Percentiles rank a stretch among this genome's conserved stretches.
phyloP scores from a whole-genome alignment of 768 basidiomycete species.

The Pisolithus tinctorius region DNA sequence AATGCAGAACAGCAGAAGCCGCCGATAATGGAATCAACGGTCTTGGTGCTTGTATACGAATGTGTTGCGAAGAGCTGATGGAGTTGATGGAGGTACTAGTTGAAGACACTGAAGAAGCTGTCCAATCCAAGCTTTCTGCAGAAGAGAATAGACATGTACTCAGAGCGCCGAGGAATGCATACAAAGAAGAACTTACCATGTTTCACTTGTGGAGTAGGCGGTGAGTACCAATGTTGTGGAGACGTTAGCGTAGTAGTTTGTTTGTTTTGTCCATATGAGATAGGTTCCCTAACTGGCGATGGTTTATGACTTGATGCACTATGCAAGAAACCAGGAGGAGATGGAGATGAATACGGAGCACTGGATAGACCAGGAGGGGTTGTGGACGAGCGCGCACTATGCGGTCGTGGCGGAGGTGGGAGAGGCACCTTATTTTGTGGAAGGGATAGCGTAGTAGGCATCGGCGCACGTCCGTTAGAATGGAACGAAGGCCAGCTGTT shows the following conservation, averaged over 20 bases:
- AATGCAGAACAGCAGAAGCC: constrained; percentile 28
- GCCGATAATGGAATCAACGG: constrained; percentile 22
- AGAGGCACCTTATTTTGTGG: constrained; percentile 7
- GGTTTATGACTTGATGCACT: constrained; percentile 22
- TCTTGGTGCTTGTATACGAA: constrained; percentile 25
- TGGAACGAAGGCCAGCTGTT: constrained; percentile 39
- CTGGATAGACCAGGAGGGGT: constrained; percentile 28
- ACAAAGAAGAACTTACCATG: constrained; percentile 16
- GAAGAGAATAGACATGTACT: background rate
- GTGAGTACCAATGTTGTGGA: constrained; percentile 4
- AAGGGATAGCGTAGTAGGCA: constrained; percentile 11
- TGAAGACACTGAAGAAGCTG: constrained; percentile 10
- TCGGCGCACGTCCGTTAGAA: constrained; percentile 17
- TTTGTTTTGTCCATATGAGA: constrained; percentile 13
- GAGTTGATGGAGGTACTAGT: constrained; percentile 11
- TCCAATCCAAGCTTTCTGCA: constrained; percentile 21
- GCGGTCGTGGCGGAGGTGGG: constrained; percentile 18
- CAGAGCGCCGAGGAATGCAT: background rate
- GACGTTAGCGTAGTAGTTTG: background rate
- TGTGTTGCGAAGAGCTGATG: constrained; percentile 8
- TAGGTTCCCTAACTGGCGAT: constrained; percentile 10
- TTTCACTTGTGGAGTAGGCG: constrained; percentile 22
- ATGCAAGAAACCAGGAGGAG: constrained; percentile 29
- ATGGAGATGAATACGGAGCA: constrained; percentile 27
- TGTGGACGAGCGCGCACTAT: constrained; percentile 27